These are phyloP conservation scores for Camellia japonica DNA, from an alignment of 148 eudicot genomes.

Conservation along the genomic window DNA sequence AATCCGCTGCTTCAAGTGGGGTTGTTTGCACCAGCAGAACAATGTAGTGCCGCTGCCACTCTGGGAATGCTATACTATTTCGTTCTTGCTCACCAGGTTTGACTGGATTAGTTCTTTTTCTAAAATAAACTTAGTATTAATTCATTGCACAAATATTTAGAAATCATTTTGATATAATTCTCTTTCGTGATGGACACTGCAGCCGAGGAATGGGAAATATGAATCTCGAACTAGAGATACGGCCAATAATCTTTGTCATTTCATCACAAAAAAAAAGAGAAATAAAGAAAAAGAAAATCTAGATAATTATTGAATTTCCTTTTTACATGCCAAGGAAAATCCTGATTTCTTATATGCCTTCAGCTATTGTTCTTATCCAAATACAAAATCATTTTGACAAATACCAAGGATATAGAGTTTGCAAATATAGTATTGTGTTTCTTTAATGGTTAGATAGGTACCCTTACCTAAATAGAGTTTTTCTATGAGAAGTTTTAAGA, in stretches of 20 bases:
- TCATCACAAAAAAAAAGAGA: not conserved
- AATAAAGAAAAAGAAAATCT: no score
- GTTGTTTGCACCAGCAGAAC: slow-evolving; percentile 79
- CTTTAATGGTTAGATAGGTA: not conserved
- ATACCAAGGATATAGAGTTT: not conserved
- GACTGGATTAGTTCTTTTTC: slow-evolving; percentile 3
- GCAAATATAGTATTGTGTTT: not conserved
- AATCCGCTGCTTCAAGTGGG: slow-evolving; percentile 68
- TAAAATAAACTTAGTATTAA: not conserved
- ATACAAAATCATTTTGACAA: not conserved
- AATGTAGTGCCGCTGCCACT: slow-evolving; percentile 79
- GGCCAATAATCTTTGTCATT: not conserved
- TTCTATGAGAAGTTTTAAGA: slow-evolving; percentile 9
- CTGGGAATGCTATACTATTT: slow-evolving; percentile 61
- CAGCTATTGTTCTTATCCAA: not conserved
- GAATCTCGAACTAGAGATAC: not conserved
- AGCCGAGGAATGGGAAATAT: not conserved
- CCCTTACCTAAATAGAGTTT: not conserved
- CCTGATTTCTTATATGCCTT: not conserved
- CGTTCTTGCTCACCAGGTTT: slow-evolving; percentile 71
- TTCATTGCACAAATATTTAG: not conserved
- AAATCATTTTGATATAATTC: not conserved
- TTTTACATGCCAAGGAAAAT: not conserved
- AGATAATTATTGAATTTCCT: not conserved
- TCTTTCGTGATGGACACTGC: not conserved